Evolutionary conservation across 768 basidiomycete genomes (phyloP).

Genomic region (Hortiboletus flavorubellus): DNA sequence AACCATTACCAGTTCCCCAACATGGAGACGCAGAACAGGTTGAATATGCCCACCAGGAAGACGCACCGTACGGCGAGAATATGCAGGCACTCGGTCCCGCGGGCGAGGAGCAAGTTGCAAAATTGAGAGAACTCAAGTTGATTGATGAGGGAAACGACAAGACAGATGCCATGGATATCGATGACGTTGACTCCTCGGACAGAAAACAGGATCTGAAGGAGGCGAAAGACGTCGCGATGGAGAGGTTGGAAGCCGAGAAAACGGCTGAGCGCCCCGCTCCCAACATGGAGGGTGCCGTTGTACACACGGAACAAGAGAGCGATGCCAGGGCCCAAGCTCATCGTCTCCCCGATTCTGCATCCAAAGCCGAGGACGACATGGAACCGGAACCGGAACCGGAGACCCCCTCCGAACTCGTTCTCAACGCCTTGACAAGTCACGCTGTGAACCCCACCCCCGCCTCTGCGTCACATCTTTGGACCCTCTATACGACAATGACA

Average conservation of each 20-base stretch:
- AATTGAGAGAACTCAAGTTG: conserved; percentile 76
- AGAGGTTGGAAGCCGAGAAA: conserved; percentile 27
- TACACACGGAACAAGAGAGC: conserved; percentile 30
- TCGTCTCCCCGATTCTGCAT: conserved; percentile 25
- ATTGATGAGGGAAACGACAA: conserved; percentile 55
- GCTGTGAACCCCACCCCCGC: conserved; percentile 19
- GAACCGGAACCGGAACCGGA: conserved; percentile 20
- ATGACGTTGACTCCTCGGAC: conserved; percentile 29
- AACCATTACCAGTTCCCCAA: conserved; percentile 35
- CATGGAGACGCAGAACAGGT: conserved; percentile 47
- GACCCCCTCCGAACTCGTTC: conserved; percentile 17
- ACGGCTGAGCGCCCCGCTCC: conserved; percentile 25
- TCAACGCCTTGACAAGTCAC: conserved; percentile 18
- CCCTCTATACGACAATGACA: conserved; percentile 85
- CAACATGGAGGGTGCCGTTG: conserved; percentile 46
- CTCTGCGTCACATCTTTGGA: conserved; percentile 77
- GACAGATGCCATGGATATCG: conserved; percentile 46
- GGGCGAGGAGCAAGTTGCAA: conserved; percentile 77
- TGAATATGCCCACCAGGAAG: conserved; percentile 62
- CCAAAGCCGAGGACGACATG: conserved; percentile 29
- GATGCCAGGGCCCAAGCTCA: conserved; percentile 3
- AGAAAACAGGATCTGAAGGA: conserved; percentile 26
- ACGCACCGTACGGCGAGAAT: conserved; percentile 63
- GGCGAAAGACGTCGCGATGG: conserved; percentile 22
- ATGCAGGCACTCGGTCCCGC: conserved; percentile 92